phyloP scores from a whole-genome alignment of 1,139 yeast genomes.

The Zygosaccharomyces sapae region DNA sequence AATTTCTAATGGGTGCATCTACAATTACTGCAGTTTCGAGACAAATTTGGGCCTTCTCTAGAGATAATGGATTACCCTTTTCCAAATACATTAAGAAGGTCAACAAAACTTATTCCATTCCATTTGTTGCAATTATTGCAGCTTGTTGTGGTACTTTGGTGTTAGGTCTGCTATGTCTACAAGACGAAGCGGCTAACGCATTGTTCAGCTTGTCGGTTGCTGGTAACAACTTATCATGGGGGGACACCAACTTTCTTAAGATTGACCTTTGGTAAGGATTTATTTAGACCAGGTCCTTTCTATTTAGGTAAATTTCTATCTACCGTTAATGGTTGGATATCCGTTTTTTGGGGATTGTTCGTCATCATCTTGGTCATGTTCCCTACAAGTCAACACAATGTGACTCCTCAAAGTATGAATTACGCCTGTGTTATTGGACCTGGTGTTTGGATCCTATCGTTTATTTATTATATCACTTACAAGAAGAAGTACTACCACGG shows the following conservation, averaged over 20 bases:
- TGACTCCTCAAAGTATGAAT: constrained; percentile 48
- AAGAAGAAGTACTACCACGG: constrained; percentile 50
- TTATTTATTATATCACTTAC: constrained; percentile 44
- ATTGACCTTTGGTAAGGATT: constrained; percentile 44
- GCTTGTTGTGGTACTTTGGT: constrained; percentile 46
- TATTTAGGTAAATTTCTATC: constrained; percentile 52
- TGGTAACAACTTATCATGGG: constrained; percentile 60
- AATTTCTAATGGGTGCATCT: constrained; percentile 63
- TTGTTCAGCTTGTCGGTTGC: constrained; percentile 55
- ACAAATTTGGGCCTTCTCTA: constrained; percentile 51
- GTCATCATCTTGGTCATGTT: constrained; percentile 47
- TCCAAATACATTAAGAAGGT: constrained; percentile 49
- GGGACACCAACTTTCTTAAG: constrained; percentile 52
- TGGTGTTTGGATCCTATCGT: constrained; percentile 46
- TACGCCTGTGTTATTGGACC: constrained; percentile 56
- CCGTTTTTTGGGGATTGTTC: constrained; percentile 38
- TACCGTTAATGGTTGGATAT: constrained; percentile 41
- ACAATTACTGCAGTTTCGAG: constrained; percentile 49
- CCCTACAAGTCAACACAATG: constrained; percentile 42
- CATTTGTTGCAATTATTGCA: constrained; percentile 57
- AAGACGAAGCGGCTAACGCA: constrained; percentile 56
- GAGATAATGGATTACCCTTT: constrained; percentile 50
- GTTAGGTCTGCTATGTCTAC: constrained; percentile 57
- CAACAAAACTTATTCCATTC: constrained; percentile 49
- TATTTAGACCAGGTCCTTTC: constrained; percentile 62